Base-by-base conservation (phyloP, 1,284 basidiomycete genomes). In the Inonotus obliquus region DNA sequence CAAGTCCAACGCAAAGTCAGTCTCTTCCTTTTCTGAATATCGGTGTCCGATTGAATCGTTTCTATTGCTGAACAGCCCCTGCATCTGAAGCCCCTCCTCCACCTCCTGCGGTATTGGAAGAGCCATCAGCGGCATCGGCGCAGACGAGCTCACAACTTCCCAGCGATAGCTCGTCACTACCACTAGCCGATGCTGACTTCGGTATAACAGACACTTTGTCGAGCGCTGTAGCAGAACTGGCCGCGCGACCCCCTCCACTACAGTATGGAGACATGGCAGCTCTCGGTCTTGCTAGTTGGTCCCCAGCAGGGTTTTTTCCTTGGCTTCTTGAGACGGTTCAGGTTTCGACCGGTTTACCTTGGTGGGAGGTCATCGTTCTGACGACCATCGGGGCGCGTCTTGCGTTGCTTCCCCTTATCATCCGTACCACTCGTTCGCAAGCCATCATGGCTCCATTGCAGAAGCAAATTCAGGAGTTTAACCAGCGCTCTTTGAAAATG, bases 281-380 rank as follows among this genome's bases (percentile, higher is more conserved):
- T 11, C 78, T 94, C 45, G 94, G 92, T 2, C 78, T 96, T 4
- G 79, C 81, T 19, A 76, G 81, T 59, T 86, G 80, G 73, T 78
- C 78, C 62, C 82, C 87, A 5, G 79, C 84, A 1, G 88, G 89
- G 7, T 67, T 85, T 49, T 71, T 83, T 29, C 76, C 76, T 41
- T 79, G 80, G 68, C 69, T 78, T 9, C 79, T 95, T 62, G 92
- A 96, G 69, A 70, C 85, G 45, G 73, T 94, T 54, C 86, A 94
- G 66, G 85, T 90, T 59, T 75, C 80, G 47, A 87, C 88, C 0
- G 89, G 87, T 35, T 71, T 95, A 61, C 91, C 92, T 1, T 95
- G 93, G 92, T 92, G 93, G 79, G 87, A 84, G 73, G 89, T 87
- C 35, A 94, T 98, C 73, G 76, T 93, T 37, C 76, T 79, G 5